Conservation (phyloP, 768 basidiomycete species). For the Ramaria sp. region DNA sequence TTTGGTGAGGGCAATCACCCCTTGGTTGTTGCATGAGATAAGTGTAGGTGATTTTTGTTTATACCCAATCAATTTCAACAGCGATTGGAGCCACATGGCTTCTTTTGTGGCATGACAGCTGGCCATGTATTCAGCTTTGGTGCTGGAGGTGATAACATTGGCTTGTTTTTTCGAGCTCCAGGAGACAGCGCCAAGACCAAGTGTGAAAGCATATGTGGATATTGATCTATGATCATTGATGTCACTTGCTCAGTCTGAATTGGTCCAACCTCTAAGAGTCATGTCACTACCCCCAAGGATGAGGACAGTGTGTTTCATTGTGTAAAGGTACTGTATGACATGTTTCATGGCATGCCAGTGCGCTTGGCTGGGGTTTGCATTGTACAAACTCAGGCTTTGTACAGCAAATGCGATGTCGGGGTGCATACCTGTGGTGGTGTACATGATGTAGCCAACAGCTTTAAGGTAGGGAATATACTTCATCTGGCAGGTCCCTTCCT, state of each 20-base stretch:
- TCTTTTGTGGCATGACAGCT: slow-evolving; percentile 9
- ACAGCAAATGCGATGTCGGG: slow-evolving; percentile 11
- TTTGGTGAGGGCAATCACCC: slow-evolving; percentile 23
- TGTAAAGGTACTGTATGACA: too few species aligned
- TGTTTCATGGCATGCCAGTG: too few species aligned
- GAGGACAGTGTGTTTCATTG: too few species aligned
- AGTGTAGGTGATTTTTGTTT: slow-evolving; percentile 10
- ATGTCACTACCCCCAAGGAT: too few species aligned
- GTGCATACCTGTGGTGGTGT: slow-evolving; percentile 1
- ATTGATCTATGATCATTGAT: slow-evolving; percentile 18
- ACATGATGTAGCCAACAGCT: too few species aligned
- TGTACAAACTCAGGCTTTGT: slow-evolving; percentile 8
- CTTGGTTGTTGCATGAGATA: slow-evolving; percentile 26
- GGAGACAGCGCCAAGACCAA: slow-evolving; percentile 20
- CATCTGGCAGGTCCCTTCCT: too few species aligned
- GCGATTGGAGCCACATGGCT: slow-evolving; percentile 9
- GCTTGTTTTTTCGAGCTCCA: slow-evolving; percentile 17
- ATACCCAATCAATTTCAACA: slow-evolving; percentile 14
- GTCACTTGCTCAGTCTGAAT: slow-evolving; percentile 23
- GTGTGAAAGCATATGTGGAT: too few species aligned
- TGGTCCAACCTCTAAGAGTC: slow-evolving; percentile 7
- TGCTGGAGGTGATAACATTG: slow-evolving; percentile 8
- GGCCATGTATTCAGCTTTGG: slow-evolving; percentile 15
- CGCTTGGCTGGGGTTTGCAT: neutral
- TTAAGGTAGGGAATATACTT: too few species aligned